phyloP scores from a whole-genome alignment of 139 green algal genomes.

The Picochlorum sp. region DNA sequence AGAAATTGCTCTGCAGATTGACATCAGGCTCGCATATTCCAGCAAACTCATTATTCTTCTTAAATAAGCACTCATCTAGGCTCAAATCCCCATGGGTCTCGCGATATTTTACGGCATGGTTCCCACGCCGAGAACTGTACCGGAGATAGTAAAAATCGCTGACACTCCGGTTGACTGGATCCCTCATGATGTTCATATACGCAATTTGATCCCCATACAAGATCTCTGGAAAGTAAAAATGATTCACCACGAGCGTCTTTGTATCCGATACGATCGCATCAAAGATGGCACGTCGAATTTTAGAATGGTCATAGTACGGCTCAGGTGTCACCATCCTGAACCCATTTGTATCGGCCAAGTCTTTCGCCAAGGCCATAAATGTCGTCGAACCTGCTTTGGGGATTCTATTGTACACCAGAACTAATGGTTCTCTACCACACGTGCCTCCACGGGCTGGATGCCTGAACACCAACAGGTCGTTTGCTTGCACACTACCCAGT shows the following conservation, averaged over 20 bases:
- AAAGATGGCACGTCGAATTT: constrained; percentile 1
- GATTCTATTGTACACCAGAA: constrained; percentile 11
- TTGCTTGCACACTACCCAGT: not conserved
- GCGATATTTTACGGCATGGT: not conserved
- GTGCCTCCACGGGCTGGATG: not conserved
- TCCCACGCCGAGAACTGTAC: not conserved
- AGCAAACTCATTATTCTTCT: not conserved
- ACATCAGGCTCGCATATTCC: not conserved
- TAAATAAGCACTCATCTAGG: constrained; percentile 7
- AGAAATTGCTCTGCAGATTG: not conserved
- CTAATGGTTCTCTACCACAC: not conserved
- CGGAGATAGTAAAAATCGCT: not conserved
- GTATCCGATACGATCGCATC: not conserved
- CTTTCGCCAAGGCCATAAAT: not conserved
- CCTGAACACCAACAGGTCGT: not conserved
- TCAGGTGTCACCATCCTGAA: not conserved
- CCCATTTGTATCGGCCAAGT: not conserved
- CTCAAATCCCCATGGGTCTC: not conserved
- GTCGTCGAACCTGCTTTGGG: constrained; percentile 11
- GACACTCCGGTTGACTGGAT: constrained; percentile 4
- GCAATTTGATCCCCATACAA: not conserved
- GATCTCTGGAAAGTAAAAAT: constrained; percentile 13
- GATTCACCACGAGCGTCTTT: not conserved
- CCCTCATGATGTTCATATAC: constrained; percentile 11
- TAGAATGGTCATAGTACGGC: not conserved